Evolutionary conservation across 2,329 filamentous ascomycete species (phyloP), one percentile per base, ranked within the genome.

Genomic region (Saccharata proteae): DNA sequence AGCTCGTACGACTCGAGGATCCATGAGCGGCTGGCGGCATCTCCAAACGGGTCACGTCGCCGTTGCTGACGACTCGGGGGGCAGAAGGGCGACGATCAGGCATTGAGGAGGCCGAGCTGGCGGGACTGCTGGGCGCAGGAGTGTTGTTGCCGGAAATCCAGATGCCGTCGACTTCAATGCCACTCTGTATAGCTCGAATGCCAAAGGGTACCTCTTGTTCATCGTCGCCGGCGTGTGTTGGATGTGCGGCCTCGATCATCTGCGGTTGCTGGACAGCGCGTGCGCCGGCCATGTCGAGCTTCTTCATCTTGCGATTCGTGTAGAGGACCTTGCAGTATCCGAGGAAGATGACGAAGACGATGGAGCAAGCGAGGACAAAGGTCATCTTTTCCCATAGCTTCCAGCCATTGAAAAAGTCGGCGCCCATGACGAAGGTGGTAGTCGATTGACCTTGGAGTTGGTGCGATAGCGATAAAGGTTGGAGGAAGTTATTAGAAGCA

Each of bases 361-460:
- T 85, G 37, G 70, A 71, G 43, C 71, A 71, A 21, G 66, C 81
- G 29, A 93, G 68, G 17, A 84, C 85, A 61, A 93, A 83, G 32
- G 77, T 81, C 75, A 93, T 77, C 62, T 93, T 76, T 65, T 90
- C 74, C 85, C 85, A 93, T 46, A 90, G 61, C 43, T 70, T 62
- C 85, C 84, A 93, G 29, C 41, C 52, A 13, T 38, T 47, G 43
- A 65, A 67, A 50, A 66, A 65, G 21, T 37, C 38, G 14, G 51
- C 48, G 38, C 43, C 45, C 38, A 51, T 51, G 16, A 28, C 26
- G 28, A 20, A n/a, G 24, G 23, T 8, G 14, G 23, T 18, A 15
- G 16, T 15, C 26, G 26, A 18, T 16, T n/a, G 16, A 14, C 16
- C 26, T 28, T 17, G 19, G 15, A 12, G 26, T 16, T 13, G 30